Conservation (phyloP, 177 flowering plant genomes). For the Tripterygium wilfordii region DNA sequence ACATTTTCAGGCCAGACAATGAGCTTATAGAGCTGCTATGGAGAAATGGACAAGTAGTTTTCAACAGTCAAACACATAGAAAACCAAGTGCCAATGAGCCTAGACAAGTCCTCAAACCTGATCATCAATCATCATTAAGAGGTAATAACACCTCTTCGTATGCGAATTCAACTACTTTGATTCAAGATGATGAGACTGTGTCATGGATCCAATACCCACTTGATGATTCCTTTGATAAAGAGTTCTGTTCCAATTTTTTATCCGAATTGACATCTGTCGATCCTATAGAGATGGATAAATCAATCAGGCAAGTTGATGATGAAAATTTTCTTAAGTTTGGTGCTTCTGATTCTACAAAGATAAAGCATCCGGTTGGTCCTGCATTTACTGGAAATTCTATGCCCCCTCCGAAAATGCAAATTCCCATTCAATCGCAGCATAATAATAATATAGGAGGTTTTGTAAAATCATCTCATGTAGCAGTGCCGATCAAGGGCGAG, state of each 20-base stretch:
- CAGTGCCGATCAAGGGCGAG: conserved; percentile 9
- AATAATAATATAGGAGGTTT: conserved; percentile 5
- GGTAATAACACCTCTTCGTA: no score
- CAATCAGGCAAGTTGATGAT: conserved; percentile 16
- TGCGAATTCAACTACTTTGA: conserved; percentile 28
- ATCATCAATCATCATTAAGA: no score
- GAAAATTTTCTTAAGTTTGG: conserved; percentile 14
- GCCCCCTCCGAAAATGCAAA: conserved; percentile 39
- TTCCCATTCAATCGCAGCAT: conserved; percentile 11
- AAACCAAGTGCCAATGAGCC: conserved; percentile 20
- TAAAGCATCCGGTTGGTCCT: conserved; percentile 11
- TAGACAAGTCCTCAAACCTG: conserved; percentile 24
- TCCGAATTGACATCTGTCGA: conserved; percentile 30
- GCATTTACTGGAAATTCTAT: conserved; percentile 13
- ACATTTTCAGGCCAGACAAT: conserved; percentile 32
- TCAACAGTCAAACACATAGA: conserved; percentile 42
- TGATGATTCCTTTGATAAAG: conserved; percentile 50
- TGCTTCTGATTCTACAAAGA: conserved; percentile 10
- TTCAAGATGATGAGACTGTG: conserved; percentile 48
- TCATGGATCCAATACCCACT: conserved; percentile 55
- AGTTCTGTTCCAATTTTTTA: conserved; percentile 42
- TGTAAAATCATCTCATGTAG: conserved; percentile 11
- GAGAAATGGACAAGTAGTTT: conserved; percentile 60
- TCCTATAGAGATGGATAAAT: conserved; percentile 19
- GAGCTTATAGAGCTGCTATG: conserved; percentile 59